Evolutionary conservation across 805 yeast genomes (phyloP).

Genomic region (Monosporozyma aerobia): DNA sequence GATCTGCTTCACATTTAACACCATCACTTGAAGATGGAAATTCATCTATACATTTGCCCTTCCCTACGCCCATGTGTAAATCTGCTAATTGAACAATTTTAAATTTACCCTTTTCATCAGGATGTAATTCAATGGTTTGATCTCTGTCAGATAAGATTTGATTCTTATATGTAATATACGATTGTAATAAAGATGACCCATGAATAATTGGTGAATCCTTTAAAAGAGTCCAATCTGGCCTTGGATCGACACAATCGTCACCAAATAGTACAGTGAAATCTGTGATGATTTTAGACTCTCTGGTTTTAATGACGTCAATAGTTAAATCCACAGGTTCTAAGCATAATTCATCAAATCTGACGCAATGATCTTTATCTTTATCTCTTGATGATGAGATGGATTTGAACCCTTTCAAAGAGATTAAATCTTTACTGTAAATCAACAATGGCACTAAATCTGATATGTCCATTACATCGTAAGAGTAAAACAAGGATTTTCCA

Average conservation of each 20-base stretch:
- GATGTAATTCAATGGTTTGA: not conserved
- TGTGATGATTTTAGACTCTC: slow-evolving; percentile 26
- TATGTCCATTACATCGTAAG: slow-evolving; percentile 14
- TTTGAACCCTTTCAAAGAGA: not conserved
- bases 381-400: not conserved
- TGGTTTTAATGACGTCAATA: not conserved
- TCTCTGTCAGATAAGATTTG: not conserved
- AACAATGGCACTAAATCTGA: not conserved
- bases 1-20: slow-evolving; percentile 65
- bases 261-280: slow-evolving; percentile 69
- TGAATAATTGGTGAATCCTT: slow-evolving; percentile 1
- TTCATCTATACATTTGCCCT: slow-evolving; percentile 71
- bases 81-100: slow-evolving; percentile 88
- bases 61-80: slow-evolving; percentile 79
- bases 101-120: slow-evolving; percentile 38
- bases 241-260: slow-evolving; percentile 62
- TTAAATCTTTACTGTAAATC: not conserved
- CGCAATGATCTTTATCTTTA: not conserved
- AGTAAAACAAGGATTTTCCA: slow-evolving; percentile 18
- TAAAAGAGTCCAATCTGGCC: slow-evolving; percentile 53
- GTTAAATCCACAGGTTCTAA: not conserved
- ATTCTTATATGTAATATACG: not conserved
- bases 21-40: slow-evolving; percentile 40
- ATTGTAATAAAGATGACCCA: not conserved
- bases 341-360: not conserved